Base-by-base conservation (phyloP, 805 yeast genomes). In the Candida saitoana region DNA sequence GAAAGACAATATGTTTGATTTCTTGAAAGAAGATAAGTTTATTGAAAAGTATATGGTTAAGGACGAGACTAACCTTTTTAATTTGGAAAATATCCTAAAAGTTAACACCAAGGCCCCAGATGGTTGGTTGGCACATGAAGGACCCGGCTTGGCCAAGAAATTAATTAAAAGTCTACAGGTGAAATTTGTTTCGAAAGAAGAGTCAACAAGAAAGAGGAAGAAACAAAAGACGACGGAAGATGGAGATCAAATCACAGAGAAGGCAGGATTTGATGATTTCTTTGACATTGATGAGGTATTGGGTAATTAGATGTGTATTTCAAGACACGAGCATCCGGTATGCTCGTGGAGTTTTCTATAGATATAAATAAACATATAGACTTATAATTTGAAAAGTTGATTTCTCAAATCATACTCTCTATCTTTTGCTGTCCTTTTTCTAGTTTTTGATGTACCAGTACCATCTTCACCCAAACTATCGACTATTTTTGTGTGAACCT, bases 391-490 rank as follows among this genome's bases (percentile, higher is more conserved):
- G 48, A 69, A 69, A 22, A 69, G 56, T 41, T 55, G 55, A 50
- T 69, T 69, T 34, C 59, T 54, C 42, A 63, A 50, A 49, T 69
- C 75, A 42, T 46, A 65, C 43, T 66, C 70, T 39, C 75, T 55
- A 50, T 69, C 75, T 47, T 68, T 69, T 16, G 75, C 75, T 2
- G 71, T 64, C 44, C 75, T 49, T 41, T 63, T 63, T 43, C 75
- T 59, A 37, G 53, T 50, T 42, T 65, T 67, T 3, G 66, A 51
- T 9, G 27, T 45, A 2, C 63, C 65, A 6, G 69, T 62, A 3
- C 71, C 71, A 44, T 68, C 74, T 18, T 55, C 58, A 5, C 74
- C 75, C 41, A 68, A 54, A 33, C 71, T 63, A 24, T 58, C 53
- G 4, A 51, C 52, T 30, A 69, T 57, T 35, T 59, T 55, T 30